Evolutionary conservation across 2,329 filamentous ascomycete genomes (phyloP), one percentile per base, ranked within the genome.

Genomic region (Botrytis byssoidea): DNA sequence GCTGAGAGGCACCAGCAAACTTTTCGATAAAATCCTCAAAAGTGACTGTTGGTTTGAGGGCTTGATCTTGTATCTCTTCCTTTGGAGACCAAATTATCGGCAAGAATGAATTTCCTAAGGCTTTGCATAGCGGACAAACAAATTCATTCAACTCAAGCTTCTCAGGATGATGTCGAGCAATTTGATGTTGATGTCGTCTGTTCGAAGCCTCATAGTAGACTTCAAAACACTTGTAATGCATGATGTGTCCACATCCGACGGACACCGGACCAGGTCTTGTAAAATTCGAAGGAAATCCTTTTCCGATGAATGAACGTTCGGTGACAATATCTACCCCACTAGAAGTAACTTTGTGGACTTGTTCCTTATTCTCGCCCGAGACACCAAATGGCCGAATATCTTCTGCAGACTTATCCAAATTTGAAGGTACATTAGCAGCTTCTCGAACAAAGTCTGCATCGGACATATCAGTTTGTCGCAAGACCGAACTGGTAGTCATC

Each of bases 171-270:
- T 97, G 93, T 22, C 96, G 89, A 12, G 96, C 95, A 82, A 99
- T 97, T 81, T 99, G 96, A 79, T 96, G 93, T 32, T 89, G 89
- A 81, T 99, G 97, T 57, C 96, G 89, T 74, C 95, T 88, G 71
- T 91, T 87, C 0, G 94, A 97, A 6, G 95, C 94, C 64, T 93
- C 89, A 77, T 93, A 92, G 80, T 98, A 99, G 59, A 92, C 89
- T 79, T 98, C 94, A 81, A 99, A 99, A 83, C 96, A 99, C 77
- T 89, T 90, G 81, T 93, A 98, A 82, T 99, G 96, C 96, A 99
- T 99, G 80, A 99, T 97, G 82, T 99, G 96, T 4, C 96, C 96
- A 82, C 96, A 99, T 16, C 95, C 94, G 51, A 93, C 93, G 18
- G 95, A 93, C 2, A 98, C 92, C 0, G 95, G 93, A 0, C 95